Evolutionary conservation across 2,329 filamentous ascomycete genomes (phyloP), one percentile per base, ranked within the genome.

Genomic region (Colletotrichum gigasporum): DNA sequence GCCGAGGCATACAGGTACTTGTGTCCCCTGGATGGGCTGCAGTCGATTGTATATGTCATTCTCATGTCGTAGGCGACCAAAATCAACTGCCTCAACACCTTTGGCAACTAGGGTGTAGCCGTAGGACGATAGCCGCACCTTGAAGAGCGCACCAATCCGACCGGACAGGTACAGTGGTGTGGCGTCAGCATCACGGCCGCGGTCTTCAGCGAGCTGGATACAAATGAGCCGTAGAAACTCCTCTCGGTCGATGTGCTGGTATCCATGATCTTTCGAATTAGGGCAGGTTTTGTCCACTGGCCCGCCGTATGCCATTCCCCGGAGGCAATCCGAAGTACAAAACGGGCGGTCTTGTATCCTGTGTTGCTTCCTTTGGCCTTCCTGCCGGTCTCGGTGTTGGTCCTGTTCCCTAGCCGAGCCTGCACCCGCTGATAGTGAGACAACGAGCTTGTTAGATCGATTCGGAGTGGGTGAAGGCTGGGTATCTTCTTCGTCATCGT

Each of bases 61-160:
- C 54, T 80, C 72, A 50, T 76, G 64, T 22, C 60, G 67, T 5
- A 80, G 67, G 30, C 52, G 52, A 5, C 3, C 16, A 2, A 58
- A 24, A 48, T 76, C 51, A 5, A 50, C 8, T 0, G 26, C 30
- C 67, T 79, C 71, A 10, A 80, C 69, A 4, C 75, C 78, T 66
- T 81, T 80, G 16, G 76, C 77, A 2, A 80, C 72, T 14, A 80
- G 69, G n/a, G n/a, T 79, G 48, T 80, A 80, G 42, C 78, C 74
- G 34, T 76, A 57, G 2, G 71, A 70, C 3, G 72, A 71, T 2
- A 80, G 67, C 6, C 74, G 63, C 7, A 80, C 41, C 67, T 80
- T 80, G 67, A 79, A 79, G 48, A 80, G 71, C 10, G 73, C 69
- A 1, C 76, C 74, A 11, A 71, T 20, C 9, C 71, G 32, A 1